A percentile compares a stretch with the other conserved stretches of the same genome.
These are phyloP conservation scores for Ustulina deusta DNA, from an alignment of 2,329 filamentous ascomycete species.

Conservation along the genomic window DNA sequence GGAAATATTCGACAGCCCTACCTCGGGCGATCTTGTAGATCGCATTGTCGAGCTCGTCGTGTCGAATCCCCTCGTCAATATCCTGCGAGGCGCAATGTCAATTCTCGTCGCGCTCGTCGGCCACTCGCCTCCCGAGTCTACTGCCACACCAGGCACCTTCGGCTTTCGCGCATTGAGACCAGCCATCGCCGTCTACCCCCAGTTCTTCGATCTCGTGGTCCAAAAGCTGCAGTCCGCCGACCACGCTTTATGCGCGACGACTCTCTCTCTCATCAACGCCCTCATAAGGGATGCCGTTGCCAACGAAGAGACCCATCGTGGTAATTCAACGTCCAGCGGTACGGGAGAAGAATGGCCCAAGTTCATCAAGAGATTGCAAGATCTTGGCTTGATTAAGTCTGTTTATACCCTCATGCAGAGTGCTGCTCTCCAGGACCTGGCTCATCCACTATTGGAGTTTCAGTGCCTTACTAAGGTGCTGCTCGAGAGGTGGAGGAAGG, in stretches of 20 bases:
- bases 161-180: conserved; percentile 94
- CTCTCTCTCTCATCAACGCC: conserved; percentile 93
- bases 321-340: conserved; percentile 51
- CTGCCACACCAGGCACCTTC: conserved; percentile 70
- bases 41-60: conserved; percentile 92
- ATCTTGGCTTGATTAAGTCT: conserved; percentile 90
- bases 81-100: conserved; percentile 95
- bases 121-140: conserved; percentile 70
- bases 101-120: conserved; percentile 94
- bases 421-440: conserved; percentile 88
- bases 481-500: conserved; percentile 87
- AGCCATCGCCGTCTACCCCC: conserved; percentile 88
- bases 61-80: conserved; percentile 95
- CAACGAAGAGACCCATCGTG: conserved; percentile 67
- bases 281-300: conserved; percentile 92
- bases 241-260: conserved; percentile 94
- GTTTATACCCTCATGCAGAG: conserved; percentile 96
- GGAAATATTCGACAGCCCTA: conserved; percentile 80
- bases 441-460: conserved; percentile 91
- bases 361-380: conserved; percentile 93
- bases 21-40: conserved; percentile 75
- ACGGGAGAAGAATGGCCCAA: conserved; percentile 86
- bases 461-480: conserved; percentile 91
- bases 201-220: conserved; percentile 95
- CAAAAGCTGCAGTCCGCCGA: conserved; percentile 92